Evolutionary conservation across 345 rosid species (phyloP), one percentile per base, ranked within the genome.

Genomic region (Brassica cretica): DNA sequence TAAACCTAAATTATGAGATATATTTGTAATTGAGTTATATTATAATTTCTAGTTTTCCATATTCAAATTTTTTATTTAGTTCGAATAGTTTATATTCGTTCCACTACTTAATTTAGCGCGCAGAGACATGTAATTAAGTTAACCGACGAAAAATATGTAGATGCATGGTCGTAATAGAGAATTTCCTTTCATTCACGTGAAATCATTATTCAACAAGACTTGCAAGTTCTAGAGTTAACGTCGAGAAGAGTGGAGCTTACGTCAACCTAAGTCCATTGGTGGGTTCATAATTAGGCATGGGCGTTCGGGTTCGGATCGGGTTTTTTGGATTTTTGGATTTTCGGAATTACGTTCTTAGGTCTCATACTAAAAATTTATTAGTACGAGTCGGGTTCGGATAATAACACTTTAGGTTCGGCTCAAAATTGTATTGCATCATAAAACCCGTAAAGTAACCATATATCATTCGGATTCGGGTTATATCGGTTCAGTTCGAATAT

Each of bases 1-100:
- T 78, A 72, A 78, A 78, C 66, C 77, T 66, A 29, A 24, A 66
- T 46, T 35, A 66, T 58, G 73, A 29, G 68, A 77, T 10, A 37
- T 37, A 27, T 27, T 27, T 27, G 44, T 37, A 37, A 37, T 37
- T 37, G 3, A 8, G 37, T 33, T 37, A 37, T 8, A 8, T 37
- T 37, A 2, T 9, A 37, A 8, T 78, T 32, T 11, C 30, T 24
- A 15, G 21, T 25, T 53, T 37, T 60, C 58, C 27, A 33, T 33
- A 33, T 33, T 33, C 37, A 5, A 56, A 19, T 21, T 74, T 10
- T 6, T 18, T 9, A 51, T 71, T 39, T 11, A 27, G 6, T 18
- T 39, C 62, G 76, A 72, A 44, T 30, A 44, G 5, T 66, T 71
- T 72, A 60, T 32, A 60, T 78, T 66, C 69, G 35, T 33, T 37